These are phyloP conservation scores for Byssoonygena ceratinophila DNA, from an alignment of 2,329 filamentous ascomycete genomes.

Conservation along the genomic window DNA sequence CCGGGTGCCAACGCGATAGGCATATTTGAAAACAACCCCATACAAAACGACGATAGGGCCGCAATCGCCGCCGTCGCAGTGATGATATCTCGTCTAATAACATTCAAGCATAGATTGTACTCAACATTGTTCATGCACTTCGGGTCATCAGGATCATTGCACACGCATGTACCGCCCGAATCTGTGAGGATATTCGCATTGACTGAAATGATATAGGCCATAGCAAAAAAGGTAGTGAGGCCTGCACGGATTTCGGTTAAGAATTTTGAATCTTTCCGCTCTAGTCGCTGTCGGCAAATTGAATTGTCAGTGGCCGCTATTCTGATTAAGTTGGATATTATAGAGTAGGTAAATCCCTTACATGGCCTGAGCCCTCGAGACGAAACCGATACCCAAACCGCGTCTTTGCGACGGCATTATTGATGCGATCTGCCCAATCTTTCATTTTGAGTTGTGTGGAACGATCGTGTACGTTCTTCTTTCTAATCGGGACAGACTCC, in stretches of 20 bases:
- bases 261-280: slow-evolving; percentile 65
- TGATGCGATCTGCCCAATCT: slow-evolving; percentile 41
- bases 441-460: not conserved
- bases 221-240: slow-evolving; percentile 66
- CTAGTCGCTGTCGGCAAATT: slow-evolving; percentile 44
- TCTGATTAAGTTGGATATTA: slow-evolving; percentile 5
- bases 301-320: not conserved
- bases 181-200: slow-evolving; percentile 62
- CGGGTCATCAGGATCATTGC: slow-evolving; percentile 41
- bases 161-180: slow-evolving; percentile 66
- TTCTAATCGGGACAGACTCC: not conserved
- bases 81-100: slow-evolving; percentile 65
- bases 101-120: slow-evolving; percentile 39
- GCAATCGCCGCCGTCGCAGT: slow-evolving; percentile 78
- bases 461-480: too few species aligned
- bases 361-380: slow-evolving; percentile 72
- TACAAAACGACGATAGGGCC: slow-evolving; percentile 66
- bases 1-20: slow-evolving; percentile 64
- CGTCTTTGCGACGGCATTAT: slow-evolving; percentile 52
- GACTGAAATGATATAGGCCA: slow-evolving; percentile 69
- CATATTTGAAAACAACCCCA: slow-evolving; percentile 73
- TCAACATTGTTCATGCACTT: slow-evolving; percentile 42
- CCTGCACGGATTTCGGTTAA: slow-evolving; percentile 77
- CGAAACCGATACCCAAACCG: slow-evolving; percentile 63
- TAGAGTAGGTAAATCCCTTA: slow-evolving; percentile 37